These are phyloP conservation scores for Wickerhamomyces kurtzmanii DNA, from an alignment of 805 yeast species.

Conservation along the genomic window DNA sequence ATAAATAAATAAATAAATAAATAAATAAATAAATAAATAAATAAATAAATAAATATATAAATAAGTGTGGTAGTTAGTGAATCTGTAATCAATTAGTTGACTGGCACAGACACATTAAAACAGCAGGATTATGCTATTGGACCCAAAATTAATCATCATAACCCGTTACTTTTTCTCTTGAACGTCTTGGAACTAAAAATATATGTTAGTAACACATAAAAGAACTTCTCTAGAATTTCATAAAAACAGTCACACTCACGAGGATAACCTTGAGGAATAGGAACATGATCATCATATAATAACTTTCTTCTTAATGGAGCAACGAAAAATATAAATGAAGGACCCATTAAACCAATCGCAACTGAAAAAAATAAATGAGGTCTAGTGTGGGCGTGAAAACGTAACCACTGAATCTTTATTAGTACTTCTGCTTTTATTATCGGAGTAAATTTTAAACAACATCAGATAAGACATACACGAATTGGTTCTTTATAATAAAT, in stretches of 20 bases:
- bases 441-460: not conserved
- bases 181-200: constrained; percentile 40
- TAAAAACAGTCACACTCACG: constrained; percentile 8
- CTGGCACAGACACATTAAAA: too few relatives aligned
- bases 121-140: not conserved
- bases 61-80: too few relatives aligned
- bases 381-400: constrained; percentile 66
- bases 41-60: too few relatives aligned
- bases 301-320: constrained; percentile 65
- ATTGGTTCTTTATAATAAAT: constrained; percentile 51
- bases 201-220: constrained; percentile 23
- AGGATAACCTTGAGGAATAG: constrained; percentile 46
- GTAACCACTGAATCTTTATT: constrained; percentile 43
- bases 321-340: constrained; percentile 45
- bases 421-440: constrained; percentile 6
- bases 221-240: not conserved
- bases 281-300: constrained; percentile 53
- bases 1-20: constrained; percentile 1
- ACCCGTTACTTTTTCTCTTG: constrained; percentile 43
- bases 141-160: constrained; percentile 44
- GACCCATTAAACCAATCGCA: constrained; percentile 57
- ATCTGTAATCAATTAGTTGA: too few relatives aligned
- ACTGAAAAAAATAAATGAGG: constrained; percentile 67
- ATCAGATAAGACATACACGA: constrained; percentile 37
- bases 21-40: constrained; percentile 2